Evolutionary conservation across 2,329 filamentous ascomycete genomes (phyloP).

Genomic region (Myriosclerotinia scirpicola): DNA sequence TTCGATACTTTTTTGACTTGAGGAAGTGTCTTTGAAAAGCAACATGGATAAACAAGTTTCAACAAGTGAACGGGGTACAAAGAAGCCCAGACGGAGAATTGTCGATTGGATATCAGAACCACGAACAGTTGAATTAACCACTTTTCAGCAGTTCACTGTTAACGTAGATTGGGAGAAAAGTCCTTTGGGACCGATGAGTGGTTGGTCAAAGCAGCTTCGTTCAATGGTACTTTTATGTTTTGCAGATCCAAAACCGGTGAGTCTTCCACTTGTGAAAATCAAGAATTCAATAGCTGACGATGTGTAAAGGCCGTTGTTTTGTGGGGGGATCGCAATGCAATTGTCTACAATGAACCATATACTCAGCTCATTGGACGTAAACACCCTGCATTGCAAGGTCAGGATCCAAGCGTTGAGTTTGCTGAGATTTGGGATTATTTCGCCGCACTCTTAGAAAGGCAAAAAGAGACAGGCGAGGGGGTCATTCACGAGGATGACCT

Average conservation of each 20-base stretch:
- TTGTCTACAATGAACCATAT: conserved; percentile 72
- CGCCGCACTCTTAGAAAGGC: conserved; percentile 62
- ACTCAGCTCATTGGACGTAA: conserved; percentile 70
- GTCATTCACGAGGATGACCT: conserved; percentile 80
- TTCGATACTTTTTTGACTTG: neutral
- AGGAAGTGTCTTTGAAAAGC: neutral
- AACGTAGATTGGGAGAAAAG: conserved; percentile 69
- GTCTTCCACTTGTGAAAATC: neutral
- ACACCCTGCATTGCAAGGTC: conserved; percentile 67
- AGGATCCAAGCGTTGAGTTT: conserved; percentile 54
- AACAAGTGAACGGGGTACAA: neutral
- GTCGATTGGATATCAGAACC: conserved; percentile 34
- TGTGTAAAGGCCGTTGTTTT: conserved; percentile 61
- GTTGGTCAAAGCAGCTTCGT: conserved; percentile 69
- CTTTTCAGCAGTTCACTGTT: conserved; percentile 38
- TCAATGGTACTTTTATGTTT: conserved; percentile 78
- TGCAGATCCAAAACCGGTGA: conserved; percentile 64
- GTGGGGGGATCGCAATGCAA: conserved; percentile 65
- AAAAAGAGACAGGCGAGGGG: conserved; percentile 67
- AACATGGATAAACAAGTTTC: conserved; percentile 1
- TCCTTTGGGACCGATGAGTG: conserved; percentile 65
- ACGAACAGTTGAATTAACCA: conserved; percentile 24
- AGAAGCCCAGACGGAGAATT: conserved; percentile 19
- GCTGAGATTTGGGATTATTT: conserved; percentile 72
- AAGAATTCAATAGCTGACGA: neutral